phyloP scores from a whole-genome alignment of 495 filamentous ascomycete species.

The Neurospora sp. region DNA sequence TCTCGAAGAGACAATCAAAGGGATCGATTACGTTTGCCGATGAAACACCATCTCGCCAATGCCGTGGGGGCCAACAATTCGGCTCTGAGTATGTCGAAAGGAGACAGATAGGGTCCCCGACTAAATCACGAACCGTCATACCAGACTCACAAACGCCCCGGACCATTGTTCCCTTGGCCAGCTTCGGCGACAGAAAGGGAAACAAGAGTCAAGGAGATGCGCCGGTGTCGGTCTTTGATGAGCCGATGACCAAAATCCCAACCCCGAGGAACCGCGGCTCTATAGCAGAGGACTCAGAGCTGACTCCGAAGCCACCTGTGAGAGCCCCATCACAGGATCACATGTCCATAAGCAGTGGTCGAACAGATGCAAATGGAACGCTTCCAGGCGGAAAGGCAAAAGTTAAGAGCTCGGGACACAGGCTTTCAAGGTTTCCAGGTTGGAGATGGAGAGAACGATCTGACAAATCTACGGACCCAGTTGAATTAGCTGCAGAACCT shows the following conservation, averaged over 20 bases:
- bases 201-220: not conserved
- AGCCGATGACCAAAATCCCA: not conserved
- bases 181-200: not conserved
- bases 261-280: not conserved
- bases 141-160: not conserved
- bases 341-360: not conserved
- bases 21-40: not conserved
- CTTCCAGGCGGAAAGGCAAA: slow-evolving; percentile 1
- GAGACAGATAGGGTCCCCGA: not conserved
- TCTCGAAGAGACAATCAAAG: not conserved
- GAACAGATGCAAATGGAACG: not conserved
- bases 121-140: not conserved
- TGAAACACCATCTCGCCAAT: not conserved
- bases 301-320: not conserved
- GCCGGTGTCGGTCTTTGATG: not conserved
- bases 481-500: not conserved
- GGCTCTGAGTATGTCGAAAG: not conserved
- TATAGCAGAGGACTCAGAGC: not conserved
- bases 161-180: not conserved
- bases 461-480: not conserved
- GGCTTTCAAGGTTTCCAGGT: slow-evolving; percentile 6
- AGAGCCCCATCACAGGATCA: not conserved
- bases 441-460: slow-evolving; percentile 8
- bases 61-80: not conserved
- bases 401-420: slow-evolving; percentile 4